Evolutionary conservation across 2,329 filamentous ascomycete genomes (phyloP), one percentile per base, ranked within the genome.

Genomic region (Dactylellina haptotyla): DNA sequence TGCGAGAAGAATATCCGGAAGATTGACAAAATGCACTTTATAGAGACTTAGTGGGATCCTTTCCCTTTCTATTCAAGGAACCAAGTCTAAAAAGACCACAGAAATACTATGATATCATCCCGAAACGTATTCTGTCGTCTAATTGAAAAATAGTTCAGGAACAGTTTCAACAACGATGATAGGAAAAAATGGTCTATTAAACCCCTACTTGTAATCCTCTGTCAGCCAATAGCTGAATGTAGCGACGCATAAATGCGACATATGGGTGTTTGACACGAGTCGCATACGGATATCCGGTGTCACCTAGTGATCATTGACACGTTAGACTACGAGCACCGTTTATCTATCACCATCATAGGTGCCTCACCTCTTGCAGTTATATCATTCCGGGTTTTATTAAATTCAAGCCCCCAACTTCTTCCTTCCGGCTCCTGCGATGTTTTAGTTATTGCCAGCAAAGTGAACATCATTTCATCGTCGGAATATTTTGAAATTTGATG

Each of bases 1-100:
- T 91, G 59, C 82, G 82, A 77, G 91, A 96, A 77, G 88, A 93
- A 78, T 97, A 93, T 80, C 94, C 94, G 0, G 90, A 97, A 79
- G 92, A 96, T 81, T 97, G 80, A 26, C 32, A 34, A 14, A 25
- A 4, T 32, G 25, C n/a, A n/a, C n/a, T n/a, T n/a, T n/a, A n/a
- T n/a, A n/a, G n/a, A n/a, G n/a, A n/a, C n/a, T n/a, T n/a, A n/a
- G n/a, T n/a, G n/a, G n/a, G n/a, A n/a, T n/a, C n/a, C n/a, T n/a
- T n/a, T n/a, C n/a, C n/a, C 12, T 3, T 26, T 4, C 10, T 16
- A 23, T 8, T 12, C 14, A 8, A 10, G n/a, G n/a, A n/a, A n/a
- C n/a, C n/a, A n/a, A n/a, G n/a, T n/a, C n/a, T n/a, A n/a, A n/a
- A n/a, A n/a, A n/a, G n/a, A n/a, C n/a, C n/a, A n/a, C n/a, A n/a